phyloP scores from a whole-genome alignment of 805 yeast genomes.

The Pichia nanzhaoensis region DNA sequence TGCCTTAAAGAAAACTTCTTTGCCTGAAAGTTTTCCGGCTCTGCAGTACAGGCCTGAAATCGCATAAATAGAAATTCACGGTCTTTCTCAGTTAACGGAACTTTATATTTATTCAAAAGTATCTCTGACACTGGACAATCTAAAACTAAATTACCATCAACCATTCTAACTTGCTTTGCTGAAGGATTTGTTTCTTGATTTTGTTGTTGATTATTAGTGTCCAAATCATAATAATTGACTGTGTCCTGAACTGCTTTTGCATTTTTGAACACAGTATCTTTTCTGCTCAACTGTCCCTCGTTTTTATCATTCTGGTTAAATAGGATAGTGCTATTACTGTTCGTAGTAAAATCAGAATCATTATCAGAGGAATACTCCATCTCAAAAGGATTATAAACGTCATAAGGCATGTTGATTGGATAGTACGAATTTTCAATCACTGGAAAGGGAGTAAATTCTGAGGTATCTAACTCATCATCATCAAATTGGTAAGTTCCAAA shows the following conservation, averaged over 20 bases:
- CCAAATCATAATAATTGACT: constrained; percentile 10
- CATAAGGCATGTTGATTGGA: constrained; percentile 27
- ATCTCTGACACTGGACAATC: constrained; percentile 85
- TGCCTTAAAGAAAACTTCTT: constrained; percentile 79
- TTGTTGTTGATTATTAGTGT: not conserved
- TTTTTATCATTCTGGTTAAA: constrained; percentile 9
- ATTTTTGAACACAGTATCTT: constrained; percentile 12
- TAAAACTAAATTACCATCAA: constrained; percentile 73
- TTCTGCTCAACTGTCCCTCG: constrained; percentile 3
- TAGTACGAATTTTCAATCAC: constrained; percentile 28
- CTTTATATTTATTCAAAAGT: constrained; percentile 45
- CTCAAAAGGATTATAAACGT: constrained; percentile 28
- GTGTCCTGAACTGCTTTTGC: constrained; percentile 16
- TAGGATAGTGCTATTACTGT: not conserved
- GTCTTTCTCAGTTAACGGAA: constrained; percentile 36
- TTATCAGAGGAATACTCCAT: constrained; percentile 20
- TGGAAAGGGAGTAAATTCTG: constrained; percentile 32
- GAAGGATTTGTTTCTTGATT: constrained; percentile 16
- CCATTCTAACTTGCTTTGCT: constrained; percentile 42
- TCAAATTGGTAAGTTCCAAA: constrained; percentile 25
- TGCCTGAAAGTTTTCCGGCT: constrained; percentile 61
- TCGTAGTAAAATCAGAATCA: constrained; percentile 7
- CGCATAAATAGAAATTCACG: constrained; percentile 80
- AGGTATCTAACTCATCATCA: constrained; percentile 19
- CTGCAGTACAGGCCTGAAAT: constrained; percentile 91